Evolutionary conservation across 1,284 basidiomycete genomes (phyloP).

Genomic region (Spongispora temasekensis): DNA sequence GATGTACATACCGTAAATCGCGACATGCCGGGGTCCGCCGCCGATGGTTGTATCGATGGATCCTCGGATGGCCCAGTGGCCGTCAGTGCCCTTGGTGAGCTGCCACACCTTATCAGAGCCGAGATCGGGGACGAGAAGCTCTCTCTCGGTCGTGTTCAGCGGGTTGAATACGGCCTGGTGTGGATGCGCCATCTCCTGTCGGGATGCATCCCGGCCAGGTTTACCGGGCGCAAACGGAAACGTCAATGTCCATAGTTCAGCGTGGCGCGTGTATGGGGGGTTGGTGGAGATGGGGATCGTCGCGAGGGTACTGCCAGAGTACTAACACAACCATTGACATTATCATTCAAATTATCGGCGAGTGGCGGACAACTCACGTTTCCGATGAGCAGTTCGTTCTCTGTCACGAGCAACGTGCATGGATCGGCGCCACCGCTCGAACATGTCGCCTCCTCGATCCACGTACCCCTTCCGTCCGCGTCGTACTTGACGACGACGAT

Average conservation of each 20-base stretch:
- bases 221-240: conserved; percentile 45
- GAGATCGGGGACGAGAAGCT: conserved; percentile 71
- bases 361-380: conserved; percentile 48
- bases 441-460: conserved; percentile 35
- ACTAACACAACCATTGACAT: conserved; percentile 43
- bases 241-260: conserved; percentile 27
- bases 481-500: conserved; percentile 56
- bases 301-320: conserved; percentile 57
- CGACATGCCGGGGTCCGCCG: conserved; percentile 68
- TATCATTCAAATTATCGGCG: not conserved
- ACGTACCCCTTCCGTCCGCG: conserved; percentile 27
- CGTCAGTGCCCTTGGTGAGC: conserved; percentile 43
- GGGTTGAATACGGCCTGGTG: conserved; percentile 59
- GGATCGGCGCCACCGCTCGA: conserved; percentile 56
- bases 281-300: conserved; percentile 50
- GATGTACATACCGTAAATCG: conserved; percentile 52
- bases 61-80: conserved; percentile 48
- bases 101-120: conserved; percentile 67
- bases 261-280: conserved; percentile 45
- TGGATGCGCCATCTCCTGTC: conserved; percentile 67
- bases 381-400: conserved; percentile 56
- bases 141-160: conserved; percentile 38
- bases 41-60: conserved; percentile 51
- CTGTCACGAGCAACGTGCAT: conserved; percentile 53
- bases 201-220: conserved; percentile 57